Evolutionary conservation across 2,329 filamentous ascomycete species (phyloP), one percentile per base, ranked within the genome.

Genomic region (Trichoderma sp.): DNA sequence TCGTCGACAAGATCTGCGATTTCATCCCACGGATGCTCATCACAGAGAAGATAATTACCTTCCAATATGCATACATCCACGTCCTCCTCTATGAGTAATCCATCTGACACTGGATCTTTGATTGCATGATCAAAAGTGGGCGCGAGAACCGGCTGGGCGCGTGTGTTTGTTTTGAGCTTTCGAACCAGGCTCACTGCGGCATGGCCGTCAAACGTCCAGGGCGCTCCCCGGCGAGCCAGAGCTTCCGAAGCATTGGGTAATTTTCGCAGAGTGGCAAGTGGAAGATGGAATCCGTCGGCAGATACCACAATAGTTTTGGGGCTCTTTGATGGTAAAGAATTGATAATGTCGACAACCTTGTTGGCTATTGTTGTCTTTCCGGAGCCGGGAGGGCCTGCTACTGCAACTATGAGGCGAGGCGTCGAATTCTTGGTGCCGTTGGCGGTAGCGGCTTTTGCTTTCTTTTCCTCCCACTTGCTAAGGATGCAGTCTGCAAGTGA

Each of bases 51-150:
- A 70, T 79, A 94, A 77, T 92, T 92, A 1, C 92, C 92, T 81
- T 94, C 92, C 71, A 94, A 88, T 1, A 95, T 82, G 4, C 93
- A 81, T 57, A 94, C 84, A 18, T 90, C 86, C 68, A 89, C 85
- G 0, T 81, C 81, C 0, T 87, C 82, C 0, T 83, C 80, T 66
- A 95, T 88, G 0, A 85, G 78, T 51, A 94, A 91, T 76, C 91
- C 90, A 74, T 90, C 82, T 3, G 84, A 82, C 6, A 90, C 86
- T 0, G 92, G 92, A 75, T 95, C 92, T 79, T 94, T 94, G 74
- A 90, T 80, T 0, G 91, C 88, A 79, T 94, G 92, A 79, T 93
- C 90, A 80, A 95, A 95, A 43, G 86, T 89, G 0, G 92, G 92
- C 2, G 93, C 94, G 77, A 72, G 76, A 75, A 71, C 76, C 75